Evolutionary conservation across 495 filamentous ascomycete genomes (phyloP).

Genomic region (Trichoderma virens): DNA sequence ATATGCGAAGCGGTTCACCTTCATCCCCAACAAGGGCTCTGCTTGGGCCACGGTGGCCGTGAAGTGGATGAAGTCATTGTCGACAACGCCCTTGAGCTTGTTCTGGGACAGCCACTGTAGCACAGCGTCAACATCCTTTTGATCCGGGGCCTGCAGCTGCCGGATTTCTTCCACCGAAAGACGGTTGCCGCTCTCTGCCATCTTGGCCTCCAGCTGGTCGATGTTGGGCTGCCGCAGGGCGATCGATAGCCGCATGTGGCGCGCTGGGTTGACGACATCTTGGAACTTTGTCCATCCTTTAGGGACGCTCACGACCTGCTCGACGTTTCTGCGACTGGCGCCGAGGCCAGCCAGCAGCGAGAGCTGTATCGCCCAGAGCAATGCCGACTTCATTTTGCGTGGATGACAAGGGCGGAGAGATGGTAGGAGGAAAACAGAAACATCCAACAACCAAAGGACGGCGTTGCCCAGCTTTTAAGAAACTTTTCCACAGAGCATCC

Average conservation of each 20-base stretch:
- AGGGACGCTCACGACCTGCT: neutral
- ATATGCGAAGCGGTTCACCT: constrained; percentile 29
- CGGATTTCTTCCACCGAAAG: constrained; percentile 25
- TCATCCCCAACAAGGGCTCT: constrained; percentile 31
- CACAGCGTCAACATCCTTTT: constrained; percentile 18
- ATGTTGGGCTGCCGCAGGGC: constrained; percentile 31
- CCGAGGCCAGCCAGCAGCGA: neutral
- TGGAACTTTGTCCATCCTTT: neutral
- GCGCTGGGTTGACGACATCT: neutral
- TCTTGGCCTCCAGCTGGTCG: constrained; percentile 25
- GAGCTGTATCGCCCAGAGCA: neutral
- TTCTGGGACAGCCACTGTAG: constrained; percentile 28
- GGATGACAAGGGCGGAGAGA: neutral
- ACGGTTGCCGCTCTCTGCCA: constrained; percentile 24
- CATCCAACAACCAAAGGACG: neutral
- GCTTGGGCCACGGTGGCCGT: constrained; percentile 24
- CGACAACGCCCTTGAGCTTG: constrained; percentile 20
- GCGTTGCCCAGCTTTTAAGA: neutral
- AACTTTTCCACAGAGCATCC: neutral
- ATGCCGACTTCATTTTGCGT: neutral
- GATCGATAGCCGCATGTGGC: constrained; percentile 22
- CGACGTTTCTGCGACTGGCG: neutral
- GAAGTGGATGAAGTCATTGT: constrained; percentile 27
- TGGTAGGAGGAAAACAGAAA: neutral
- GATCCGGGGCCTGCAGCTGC: constrained; percentile 21